These are phyloP conservation scores for Didymella exigua DNA, from an alignment of 2,329 filamentous ascomycete genomes.

Conservation along the genomic window DNA sequence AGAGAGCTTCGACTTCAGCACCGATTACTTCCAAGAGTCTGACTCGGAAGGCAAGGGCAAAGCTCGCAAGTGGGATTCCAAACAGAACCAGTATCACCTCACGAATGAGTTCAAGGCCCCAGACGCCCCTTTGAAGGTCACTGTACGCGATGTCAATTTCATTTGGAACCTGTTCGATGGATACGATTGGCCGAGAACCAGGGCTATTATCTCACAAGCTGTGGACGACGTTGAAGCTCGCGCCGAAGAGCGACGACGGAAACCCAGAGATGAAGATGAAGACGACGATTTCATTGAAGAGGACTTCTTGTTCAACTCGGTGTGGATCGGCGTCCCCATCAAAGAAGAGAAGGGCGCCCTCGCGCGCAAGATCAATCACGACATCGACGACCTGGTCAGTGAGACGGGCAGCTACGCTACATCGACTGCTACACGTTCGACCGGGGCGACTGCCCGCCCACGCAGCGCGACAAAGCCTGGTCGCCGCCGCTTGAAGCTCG, in stretches of 20 bases:
- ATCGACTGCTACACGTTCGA: constrained; percentile 53
- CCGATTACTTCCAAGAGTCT: constrained; percentile 73
- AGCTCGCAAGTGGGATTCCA: constrained; percentile 80
- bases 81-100: constrained; percentile 73
- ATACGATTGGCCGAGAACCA: constrained; percentile 91
- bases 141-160: constrained; percentile 83
- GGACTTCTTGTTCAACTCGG: constrained; percentile 97
- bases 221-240: constrained; percentile 86
- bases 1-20: constrained; percentile 73
- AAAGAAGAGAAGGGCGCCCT: constrained; percentile 85
- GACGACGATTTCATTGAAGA: constrained; percentile 72
- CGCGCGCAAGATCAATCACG: constrained; percentile 81
- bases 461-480: constrained; percentile 49
- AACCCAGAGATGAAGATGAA: constrained; percentile 67
- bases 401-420: constrained; percentile 90
- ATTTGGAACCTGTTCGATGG: constrained; percentile 99
- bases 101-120: constrained; percentile 66
- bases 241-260: constrained; percentile 73
- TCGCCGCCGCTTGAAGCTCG: constrained; percentile 69
- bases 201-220: constrained; percentile 83
- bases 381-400: constrained; percentile 82
- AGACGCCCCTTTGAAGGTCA: constrained; percentile 74
- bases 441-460: constrained; percentile 48
- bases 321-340: constrained; percentile 91
- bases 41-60: constrained; percentile 66